Evolutionary conservation across 176 grass and related monocot genomes (phyloP), one percentile per base, ranked within the genome.

Genomic region (Alloteropsis semialata): DNA sequence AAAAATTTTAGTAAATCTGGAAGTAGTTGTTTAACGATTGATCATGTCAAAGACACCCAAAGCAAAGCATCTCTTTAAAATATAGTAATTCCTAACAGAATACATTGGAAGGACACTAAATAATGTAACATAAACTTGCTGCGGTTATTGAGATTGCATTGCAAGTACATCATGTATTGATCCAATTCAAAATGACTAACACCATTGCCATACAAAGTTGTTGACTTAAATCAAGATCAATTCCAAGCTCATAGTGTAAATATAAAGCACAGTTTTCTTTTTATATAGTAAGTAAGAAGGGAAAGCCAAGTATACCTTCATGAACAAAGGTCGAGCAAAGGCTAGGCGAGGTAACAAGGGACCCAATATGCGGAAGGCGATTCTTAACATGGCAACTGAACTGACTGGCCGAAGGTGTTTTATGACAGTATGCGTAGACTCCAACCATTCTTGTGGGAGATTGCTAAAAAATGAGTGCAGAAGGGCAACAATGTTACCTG

Each of bases 361-460:
- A 25, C 96, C 90, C 89, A 99, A 87, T 87, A 99, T 96, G 85
- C 93, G 93, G 77, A 99, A 99, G 41, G 96, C 91, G 61, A 99
- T 96, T 89, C 96, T 91, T 57, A 99, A 83, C 93, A 96, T 99
- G 53, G 96, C 91, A 77, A 99, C 91, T 80, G 96, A 99, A 93
- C 78, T 99, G 54, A 99, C 91, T 84, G 96, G 96, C 38, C 89
- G 87, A 39, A 98, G 91, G 79, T 99, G 93, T 76, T 96, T 98
- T 73, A 98, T 94, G 56, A 98, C 87, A 58, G 91, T 92, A 72
- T 98, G 96, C 27, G 96, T 93, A 77, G 93, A 92, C 79, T 96
- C 96, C 74, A 98, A 83, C 93, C 96, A 98, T 87, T 98, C 96
- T 85, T 98, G 93, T 50, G 96, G 96, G 81, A 98, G 91, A 82